phyloP scores from a whole-genome alignment of 1,284 basidiomycete genomes.

The Ustilago curta region DNA sequence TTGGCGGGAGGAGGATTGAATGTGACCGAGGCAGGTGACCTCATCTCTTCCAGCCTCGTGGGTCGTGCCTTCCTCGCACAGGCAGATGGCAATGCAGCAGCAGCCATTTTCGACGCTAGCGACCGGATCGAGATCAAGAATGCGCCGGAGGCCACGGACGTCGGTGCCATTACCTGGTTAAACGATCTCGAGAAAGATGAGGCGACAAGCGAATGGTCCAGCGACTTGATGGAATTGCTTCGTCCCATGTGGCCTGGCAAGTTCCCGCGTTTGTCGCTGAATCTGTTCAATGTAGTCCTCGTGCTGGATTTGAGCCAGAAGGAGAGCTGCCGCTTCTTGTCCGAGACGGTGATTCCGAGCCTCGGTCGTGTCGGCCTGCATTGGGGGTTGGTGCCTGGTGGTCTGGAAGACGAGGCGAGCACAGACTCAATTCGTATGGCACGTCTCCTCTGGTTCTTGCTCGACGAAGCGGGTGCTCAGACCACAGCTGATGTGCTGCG shows the following conservation, averaged over 20 bases:
- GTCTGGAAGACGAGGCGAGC: conserved; percentile 38
- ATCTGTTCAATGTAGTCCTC: conserved; percentile 65
- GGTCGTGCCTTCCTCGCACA: conserved; percentile 37
- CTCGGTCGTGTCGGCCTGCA: conserved; percentile 53
- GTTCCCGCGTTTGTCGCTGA: conserved; percentile 58
- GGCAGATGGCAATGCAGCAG: conserved; percentile 68
- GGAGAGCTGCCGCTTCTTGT: conserved; percentile 52
- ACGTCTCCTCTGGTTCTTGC: conserved; percentile 55
- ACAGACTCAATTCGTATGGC: conserved; percentile 41
- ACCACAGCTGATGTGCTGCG: conserved; percentile 43
- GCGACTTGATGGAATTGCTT: conserved; percentile 46
- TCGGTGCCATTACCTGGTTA: conserved; percentile 81
- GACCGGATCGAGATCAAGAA: conserved; percentile 53
- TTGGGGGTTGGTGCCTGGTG: conserved; percentile 62
- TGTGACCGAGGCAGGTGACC: conserved; percentile 76
- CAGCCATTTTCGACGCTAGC: conserved; percentile 62
- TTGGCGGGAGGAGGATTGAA: conserved; percentile 79
- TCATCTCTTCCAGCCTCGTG: conserved; percentile 72
- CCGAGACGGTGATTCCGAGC: conserved; percentile 52
- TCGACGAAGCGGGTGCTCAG: conserved; percentile 37
- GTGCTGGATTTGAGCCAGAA: conserved; percentile 56
- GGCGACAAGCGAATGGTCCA: conserved; percentile 36
- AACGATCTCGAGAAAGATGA: conserved; percentile 89
- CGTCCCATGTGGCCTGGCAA: conserved; percentile 60
- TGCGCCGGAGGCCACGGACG: neutral